These are phyloP conservation scores for Clavispora carvajalis DNA, from an alignment of 805 yeast species.

Conservation along the genomic window DNA sequence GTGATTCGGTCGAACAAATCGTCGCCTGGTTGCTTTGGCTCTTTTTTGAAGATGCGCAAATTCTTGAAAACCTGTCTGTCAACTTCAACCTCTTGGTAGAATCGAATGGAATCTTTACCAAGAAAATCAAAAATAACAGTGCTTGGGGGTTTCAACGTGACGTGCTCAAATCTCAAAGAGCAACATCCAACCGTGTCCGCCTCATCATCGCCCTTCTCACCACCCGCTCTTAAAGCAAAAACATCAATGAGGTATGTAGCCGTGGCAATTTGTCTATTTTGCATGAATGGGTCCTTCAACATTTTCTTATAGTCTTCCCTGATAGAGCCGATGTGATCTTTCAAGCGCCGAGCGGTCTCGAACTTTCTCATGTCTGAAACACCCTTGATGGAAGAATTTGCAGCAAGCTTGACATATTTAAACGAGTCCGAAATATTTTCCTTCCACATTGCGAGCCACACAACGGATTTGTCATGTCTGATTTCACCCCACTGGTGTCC, in stretches of 20 bases:
- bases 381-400: slow-evolving; percentile 86
- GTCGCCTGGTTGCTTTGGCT: slow-evolving; percentile 89
- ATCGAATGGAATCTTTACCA: slow-evolving; percentile 93
- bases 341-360: slow-evolving; percentile 86
- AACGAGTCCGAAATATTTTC: slow-evolving; percentile 81
- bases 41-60: slow-evolving; percentile 77
- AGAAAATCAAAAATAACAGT: slow-evolving; percentile 85
- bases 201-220: slow-evolving; percentile 94
- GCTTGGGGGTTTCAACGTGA: slow-evolving; percentile 78
- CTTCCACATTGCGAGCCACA: slow-evolving; percentile 97
- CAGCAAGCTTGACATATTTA: slow-evolving; percentile 89
- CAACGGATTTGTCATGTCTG: slow-evolving; percentile 80
- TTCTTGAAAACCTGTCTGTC: slow-evolving; percentile 90
- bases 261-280: slow-evolving; percentile 86
- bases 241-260: slow-evolving; percentile 91
- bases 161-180: slow-evolving; percentile 85
- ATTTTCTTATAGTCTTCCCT: slow-evolving; percentile 68
- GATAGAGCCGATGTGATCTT: slow-evolving; percentile 63
- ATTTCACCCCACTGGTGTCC: slow-evolving; percentile 92
- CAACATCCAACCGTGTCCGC: slow-evolving; percentile 99
- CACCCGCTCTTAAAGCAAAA: slow-evolving; percentile 95
- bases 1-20: slow-evolving; percentile 87
- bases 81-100: slow-evolving; percentile 87
- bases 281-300: slow-evolving; percentile 71
- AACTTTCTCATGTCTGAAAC: slow-evolving; percentile 86